phyloP scores from a whole-genome alignment of 2,329 filamentous ascomycete genomes.

The Xylaria digitata region DNA sequence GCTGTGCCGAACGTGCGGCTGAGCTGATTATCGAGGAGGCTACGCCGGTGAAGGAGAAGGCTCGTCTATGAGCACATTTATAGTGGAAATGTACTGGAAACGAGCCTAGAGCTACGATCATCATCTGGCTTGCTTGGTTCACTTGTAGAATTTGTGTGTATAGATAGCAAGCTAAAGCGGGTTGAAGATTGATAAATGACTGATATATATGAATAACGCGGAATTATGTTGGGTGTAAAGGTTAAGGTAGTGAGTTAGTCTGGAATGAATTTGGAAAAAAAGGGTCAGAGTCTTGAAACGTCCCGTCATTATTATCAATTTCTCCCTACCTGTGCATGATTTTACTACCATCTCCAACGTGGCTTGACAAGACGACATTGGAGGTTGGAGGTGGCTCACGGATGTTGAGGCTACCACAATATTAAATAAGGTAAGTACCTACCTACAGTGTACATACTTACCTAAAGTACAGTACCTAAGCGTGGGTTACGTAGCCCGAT shows the following conservation, averaged over 20 bases:
- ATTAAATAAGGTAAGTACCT: no score
- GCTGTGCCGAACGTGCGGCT: constrained; percentile 83
- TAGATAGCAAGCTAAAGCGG: background rate
- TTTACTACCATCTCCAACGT: constrained; percentile 1
- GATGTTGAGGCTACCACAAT: background rate
- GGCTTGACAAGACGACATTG: background rate
- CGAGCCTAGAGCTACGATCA: background rate
- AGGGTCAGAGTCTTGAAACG: no score
- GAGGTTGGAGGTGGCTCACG: background rate
- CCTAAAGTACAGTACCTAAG: no score
- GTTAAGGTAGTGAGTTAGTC: background rate
- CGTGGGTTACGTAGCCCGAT: constrained; percentile 4
- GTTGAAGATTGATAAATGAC: background rate
- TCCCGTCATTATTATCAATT: no score
- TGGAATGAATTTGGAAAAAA: background rate
- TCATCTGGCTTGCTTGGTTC: background rate
- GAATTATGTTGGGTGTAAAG: background rate
- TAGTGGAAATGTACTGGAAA: constrained; percentile 4
- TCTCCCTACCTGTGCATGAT: background rate
- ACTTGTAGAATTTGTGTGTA: background rate
- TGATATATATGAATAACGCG: constrained; percentile 8
- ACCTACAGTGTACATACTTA: no score
- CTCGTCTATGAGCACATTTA: constrained; percentile 45
- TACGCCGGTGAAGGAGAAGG: constrained; percentile 53
- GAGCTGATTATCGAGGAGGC: constrained; percentile 84